Evolutionary conservation across 345 rosid genomes (phyloP).

Genomic region (Carallia pectinifolia): DNA sequence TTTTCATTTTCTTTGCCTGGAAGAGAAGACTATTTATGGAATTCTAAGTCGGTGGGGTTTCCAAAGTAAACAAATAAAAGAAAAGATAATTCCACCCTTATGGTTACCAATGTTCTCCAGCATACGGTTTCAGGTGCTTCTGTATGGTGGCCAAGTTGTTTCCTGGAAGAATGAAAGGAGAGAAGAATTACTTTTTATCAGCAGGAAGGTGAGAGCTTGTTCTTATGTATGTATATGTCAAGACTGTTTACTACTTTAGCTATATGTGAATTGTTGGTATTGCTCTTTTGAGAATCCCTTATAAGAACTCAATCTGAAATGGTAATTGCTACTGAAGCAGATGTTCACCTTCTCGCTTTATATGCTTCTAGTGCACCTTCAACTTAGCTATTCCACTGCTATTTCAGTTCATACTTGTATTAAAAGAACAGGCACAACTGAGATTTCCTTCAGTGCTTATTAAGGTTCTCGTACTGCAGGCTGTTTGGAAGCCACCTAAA

Average conservation of each 20-base stretch:
- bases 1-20: no score
- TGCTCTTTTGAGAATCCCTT: background rate
- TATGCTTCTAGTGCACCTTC: background rate
- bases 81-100: background rate
- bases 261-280: background rate
- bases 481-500: constrained; percentile 67
- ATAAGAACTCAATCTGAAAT: background rate
- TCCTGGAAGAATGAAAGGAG: constrained; percentile 92
- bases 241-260: background rate
- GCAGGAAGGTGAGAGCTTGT: constrained; percentile 61
- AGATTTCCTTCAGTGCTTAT: constrained; percentile 3
- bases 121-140: constrained; percentile 68
- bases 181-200: constrained; percentile 79
- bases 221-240: background rate
- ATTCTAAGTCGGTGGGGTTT: no score
- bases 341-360: background rate
- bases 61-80: no score
- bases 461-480: constrained; percentile 38
- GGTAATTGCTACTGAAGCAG: background rate
- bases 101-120: constrained; percentile 5
- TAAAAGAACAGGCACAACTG: constrained; percentile 1
- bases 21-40: no score
- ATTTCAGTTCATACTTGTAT: background rate
- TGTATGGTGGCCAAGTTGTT: constrained; percentile 84
- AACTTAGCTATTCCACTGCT: background rate